These are phyloP conservation scores for Wickerhamomyces chaumierensis DNA, from an alignment of 805 yeast genomes.

Conservation along the genomic window DNA sequence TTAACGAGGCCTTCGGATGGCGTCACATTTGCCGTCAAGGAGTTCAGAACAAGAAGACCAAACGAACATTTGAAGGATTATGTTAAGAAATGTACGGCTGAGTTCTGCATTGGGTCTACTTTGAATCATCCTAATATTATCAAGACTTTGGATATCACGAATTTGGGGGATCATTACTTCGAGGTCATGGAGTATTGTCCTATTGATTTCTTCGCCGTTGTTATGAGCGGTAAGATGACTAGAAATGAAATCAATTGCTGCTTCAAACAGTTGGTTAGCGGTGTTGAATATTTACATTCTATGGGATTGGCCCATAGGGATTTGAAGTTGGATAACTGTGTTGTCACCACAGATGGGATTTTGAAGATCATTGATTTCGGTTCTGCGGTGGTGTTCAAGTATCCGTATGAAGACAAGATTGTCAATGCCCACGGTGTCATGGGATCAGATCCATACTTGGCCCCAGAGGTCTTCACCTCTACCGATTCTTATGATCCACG, in stretches of 20 bases:
- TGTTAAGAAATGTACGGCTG: constrained; percentile 83
- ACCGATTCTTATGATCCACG: constrained; percentile 50
- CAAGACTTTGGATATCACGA: constrained; percentile 59
- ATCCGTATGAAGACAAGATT: constrained; percentile 53
- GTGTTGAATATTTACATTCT: constrained; percentile 63
- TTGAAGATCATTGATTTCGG: constrained; percentile 77
- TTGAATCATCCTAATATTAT: constrained; percentile 74
- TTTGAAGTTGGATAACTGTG: constrained; percentile 75
- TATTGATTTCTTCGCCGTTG: constrained; percentile 74
- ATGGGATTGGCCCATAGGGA: constrained; percentile 80
- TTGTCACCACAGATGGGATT: constrained; percentile 61
- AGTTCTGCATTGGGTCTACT: constrained; percentile 76
- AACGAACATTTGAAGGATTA: constrained; percentile 67
- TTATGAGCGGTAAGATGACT: constrained; percentile 76
- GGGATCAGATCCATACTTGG: constrained; percentile 80
- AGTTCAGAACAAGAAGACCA: constrained; percentile 61
- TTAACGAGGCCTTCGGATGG: constrained; percentile 59
- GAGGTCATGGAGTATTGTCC: constrained; percentile 86
- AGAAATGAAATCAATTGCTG: constrained; percentile 77
- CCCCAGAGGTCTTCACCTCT: constrained; percentile 60
- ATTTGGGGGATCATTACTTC: constrained; percentile 52
- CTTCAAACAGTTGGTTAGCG: constrained; percentile 60
- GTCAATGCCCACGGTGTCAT: constrained; percentile 66
- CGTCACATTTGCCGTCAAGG: constrained; percentile 73
- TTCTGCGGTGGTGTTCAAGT: constrained; percentile 70